phyloP scores from a whole-genome alignment of 208 protist genomes.

The Trypanosoma boissoni region DNA sequence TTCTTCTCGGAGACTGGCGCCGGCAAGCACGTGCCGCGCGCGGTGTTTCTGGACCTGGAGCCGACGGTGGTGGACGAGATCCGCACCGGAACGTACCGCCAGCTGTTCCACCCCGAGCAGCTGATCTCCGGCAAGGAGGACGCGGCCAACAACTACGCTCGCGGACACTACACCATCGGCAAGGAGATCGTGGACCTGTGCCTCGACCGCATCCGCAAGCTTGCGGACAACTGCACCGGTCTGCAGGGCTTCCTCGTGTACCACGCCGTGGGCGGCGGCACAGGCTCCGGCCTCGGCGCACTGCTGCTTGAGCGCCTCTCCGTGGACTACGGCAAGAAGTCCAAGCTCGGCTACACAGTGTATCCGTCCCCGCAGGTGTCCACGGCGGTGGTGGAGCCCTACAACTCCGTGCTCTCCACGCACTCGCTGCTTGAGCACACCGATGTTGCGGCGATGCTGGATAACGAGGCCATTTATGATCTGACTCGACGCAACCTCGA shows the following conservation, averaged over 20 bases:
- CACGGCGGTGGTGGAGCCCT: conserved; percentile 96
- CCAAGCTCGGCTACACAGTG: conserved; percentile 95
- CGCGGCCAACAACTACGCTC: conserved; percentile 98
- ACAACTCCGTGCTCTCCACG: conserved; percentile 96
- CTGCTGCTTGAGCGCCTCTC: conserved; percentile 97
- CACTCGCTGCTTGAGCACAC: conserved; percentile 95
- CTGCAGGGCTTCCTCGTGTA: conserved; percentile 99
- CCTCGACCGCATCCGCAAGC: conserved; percentile 96
- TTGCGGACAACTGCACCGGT: conserved; percentile 97
- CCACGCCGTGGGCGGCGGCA: conserved; percentile 98
- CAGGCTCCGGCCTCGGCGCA: conserved; percentile 97
- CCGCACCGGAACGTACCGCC: conserved; percentile 93
- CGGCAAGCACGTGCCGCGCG: conserved; percentile 94
- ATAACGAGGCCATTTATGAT: conserved; percentile 98
- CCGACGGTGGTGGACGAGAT: conserved; percentile 97
- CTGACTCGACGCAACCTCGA: conserved; percentile 92
- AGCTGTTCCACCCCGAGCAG: conserved; percentile 98
- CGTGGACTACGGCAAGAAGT: conserved; percentile 98
- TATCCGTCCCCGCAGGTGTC: conserved; percentile 96
- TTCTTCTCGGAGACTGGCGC: conserved; percentile 94
- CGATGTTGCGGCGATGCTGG: conserved; percentile 93
- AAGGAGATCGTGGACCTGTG: conserved; percentile 96
- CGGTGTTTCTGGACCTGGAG: conserved; percentile 97
- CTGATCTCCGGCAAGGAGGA: conserved; percentile 97
- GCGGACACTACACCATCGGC: conserved; percentile 98